Base-by-base conservation (phyloP, 352 stramenopile species). In the Sclerospora graminicola region DNA sequence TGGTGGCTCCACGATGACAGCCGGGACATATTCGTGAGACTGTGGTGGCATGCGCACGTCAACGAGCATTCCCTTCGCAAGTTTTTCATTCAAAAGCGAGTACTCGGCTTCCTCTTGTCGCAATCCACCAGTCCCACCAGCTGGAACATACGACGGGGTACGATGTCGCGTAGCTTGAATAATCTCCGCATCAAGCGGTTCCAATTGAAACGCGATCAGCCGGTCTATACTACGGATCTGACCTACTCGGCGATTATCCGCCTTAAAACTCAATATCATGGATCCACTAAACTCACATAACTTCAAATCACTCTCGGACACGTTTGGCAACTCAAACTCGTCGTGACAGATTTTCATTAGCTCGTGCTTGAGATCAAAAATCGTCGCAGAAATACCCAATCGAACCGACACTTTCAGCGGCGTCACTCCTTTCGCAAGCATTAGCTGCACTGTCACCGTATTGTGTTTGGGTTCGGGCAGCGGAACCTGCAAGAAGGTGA, bases 401-500 rank as follows among this genome's bases (percentile, higher is more conserved):
- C 81, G 78, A 20, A 89, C 69, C 0, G 78, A 90, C 5, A 93
- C 74, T 41, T 88, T 87, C 50, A 77, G 82, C 11, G 81, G 81
- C 18, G 74, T 73, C 40, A 85, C 68, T 1, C 71, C 74, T 23
- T 74, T 83, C 0, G 78, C 68, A 11, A 90, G 57, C 21, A 89
- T 69, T n/a, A 93, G 57, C 49, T 80, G 56, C 13, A 95, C 64
- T 0, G 77, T 90, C 19, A 94, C 69, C 1, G 82, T 86, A 39
- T 73, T 89, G 56, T 87, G 81, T 33, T 53, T 97, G 10, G 79
- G 68, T 28, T 97, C 90, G 0, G 84, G 84, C 11, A 95, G 49
- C 1, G 84, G 84, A 23, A 95, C 58, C 42, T 92, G 75, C 2
- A 95, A 45, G 26, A 93, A 91, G 11, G 83, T 96, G 42, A 97